Conservation (phyloP, 768 basidiomycete genomes). For the Coprinopsis marcescibilis region DNA sequence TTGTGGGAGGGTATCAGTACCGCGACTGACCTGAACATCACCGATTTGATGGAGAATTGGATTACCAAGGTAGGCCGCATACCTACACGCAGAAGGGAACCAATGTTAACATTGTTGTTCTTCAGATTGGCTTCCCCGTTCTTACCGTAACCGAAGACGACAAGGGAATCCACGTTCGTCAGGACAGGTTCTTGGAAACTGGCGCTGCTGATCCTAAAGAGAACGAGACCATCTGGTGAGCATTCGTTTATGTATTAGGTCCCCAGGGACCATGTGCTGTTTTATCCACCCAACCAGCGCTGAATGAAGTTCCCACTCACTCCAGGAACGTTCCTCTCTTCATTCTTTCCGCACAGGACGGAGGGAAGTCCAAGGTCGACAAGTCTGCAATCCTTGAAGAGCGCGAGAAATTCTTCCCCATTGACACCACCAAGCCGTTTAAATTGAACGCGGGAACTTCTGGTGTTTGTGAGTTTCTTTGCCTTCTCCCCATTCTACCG, state of each 20-base stretch:
- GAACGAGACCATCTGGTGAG: slow-evolving; percentile 82
- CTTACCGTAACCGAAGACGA: slow-evolving; percentile 75
- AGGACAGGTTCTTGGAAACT: slow-evolving; percentile 89
- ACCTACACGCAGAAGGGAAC: not conserved
- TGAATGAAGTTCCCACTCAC: slow-evolving; percentile 6
- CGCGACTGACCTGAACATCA: slow-evolving; percentile 69
- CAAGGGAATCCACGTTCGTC: slow-evolving; percentile 70
- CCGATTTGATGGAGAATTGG: slow-evolving; percentile 88
- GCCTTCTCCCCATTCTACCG: not conserved
- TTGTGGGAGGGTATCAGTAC: slow-evolving; percentile 82
- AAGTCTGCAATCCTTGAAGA: slow-evolving; percentile 58
- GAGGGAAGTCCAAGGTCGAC: slow-evolving; percentile 56
- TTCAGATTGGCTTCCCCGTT: slow-evolving; percentile 76
- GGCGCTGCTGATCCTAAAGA: slow-evolving; percentile 75
- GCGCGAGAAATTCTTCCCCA: slow-evolving; percentile 58
- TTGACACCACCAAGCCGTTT: slow-evolving; percentile 76
- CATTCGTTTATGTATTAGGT: not conserved
- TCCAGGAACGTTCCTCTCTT: slow-evolving; percentile 76
- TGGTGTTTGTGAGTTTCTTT: slow-evolving; percentile 70
- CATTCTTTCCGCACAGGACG: slow-evolving; percentile 54
- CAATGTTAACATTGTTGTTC: not conserved
- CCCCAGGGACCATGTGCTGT: not conserved
- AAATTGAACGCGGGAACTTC: slow-evolving; percentile 88
- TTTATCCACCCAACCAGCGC: not conserved
- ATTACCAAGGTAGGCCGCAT: slow-evolving; percentile 56